phyloP scores from a whole-genome alignment of 345 rosid genomes.

The Citropsis articulata region DNA sequence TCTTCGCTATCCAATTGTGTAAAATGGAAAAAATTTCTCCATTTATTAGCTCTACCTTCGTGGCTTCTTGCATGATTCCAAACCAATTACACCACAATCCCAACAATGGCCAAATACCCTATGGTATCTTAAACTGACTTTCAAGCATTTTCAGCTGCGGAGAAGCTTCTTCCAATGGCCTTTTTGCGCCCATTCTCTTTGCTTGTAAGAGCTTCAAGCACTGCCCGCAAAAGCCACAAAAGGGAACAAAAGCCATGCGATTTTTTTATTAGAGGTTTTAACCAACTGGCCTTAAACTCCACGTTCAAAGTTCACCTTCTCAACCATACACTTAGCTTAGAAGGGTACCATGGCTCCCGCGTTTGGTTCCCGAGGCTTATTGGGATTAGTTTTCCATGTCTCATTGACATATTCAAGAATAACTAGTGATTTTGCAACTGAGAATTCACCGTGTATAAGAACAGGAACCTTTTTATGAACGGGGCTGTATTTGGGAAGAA shows the following conservation, averaged over 20 bases:
- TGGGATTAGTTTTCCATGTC: slow-evolving; percentile 36
- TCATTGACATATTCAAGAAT: slow-evolving; percentile 43
- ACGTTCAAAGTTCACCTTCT: slow-evolving; percentile 17
- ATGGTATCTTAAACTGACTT: slow-evolving; percentile 15
- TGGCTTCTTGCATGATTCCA: slow-evolving; percentile 22
- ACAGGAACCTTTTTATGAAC: slow-evolving; percentile 38
- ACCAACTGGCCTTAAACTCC: background rate
- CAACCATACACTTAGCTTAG: slow-evolving; percentile 36
- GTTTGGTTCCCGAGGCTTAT: slow-evolving; percentile 39
- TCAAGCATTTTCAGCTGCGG: slow-evolving; percentile 25
- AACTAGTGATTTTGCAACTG: slow-evolving; percentile 16
- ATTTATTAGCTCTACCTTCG: slow-evolving; percentile 20
- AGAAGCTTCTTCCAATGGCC: slow-evolving; percentile 22
- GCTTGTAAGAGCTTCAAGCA: background rate
- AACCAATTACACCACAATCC: slow-evolving; percentile 25
- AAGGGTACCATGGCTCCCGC: slow-evolving; percentile 34
- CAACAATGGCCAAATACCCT: slow-evolving; percentile 33
- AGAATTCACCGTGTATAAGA: slow-evolving; percentile 31
- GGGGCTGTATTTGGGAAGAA: slow-evolving; percentile 37
- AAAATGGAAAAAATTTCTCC: slow-evolving; percentile 17
- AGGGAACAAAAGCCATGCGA: background rate
- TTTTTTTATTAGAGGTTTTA: too few relatives aligned
- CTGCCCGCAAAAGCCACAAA: background rate
- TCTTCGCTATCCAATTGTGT: slow-evolving; percentile 24
- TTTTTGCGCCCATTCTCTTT: slow-evolving; percentile 17